phyloP scores from a whole-genome alignment of 768 basidiomycete species.

The Tricholoma matsutake region DNA sequence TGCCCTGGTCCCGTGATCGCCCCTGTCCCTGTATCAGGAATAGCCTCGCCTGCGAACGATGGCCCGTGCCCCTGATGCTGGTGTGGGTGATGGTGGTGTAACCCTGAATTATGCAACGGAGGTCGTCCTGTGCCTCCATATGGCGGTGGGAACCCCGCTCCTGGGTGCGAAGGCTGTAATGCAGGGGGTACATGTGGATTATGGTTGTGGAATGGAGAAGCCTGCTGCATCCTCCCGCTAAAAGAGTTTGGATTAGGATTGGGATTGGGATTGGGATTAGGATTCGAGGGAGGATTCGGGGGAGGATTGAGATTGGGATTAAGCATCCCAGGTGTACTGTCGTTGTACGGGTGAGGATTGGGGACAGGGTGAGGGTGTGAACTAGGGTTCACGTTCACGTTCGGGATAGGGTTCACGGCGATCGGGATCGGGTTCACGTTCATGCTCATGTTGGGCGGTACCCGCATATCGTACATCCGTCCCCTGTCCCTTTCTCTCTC shows the following conservation, averaged over 20 bases:
- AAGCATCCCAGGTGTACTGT: not conserved
- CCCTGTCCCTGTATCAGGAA: constrained; percentile 4
- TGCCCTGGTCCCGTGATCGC: constrained; percentile 20
- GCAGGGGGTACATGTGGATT: constrained; percentile 16
- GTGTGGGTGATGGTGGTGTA: not conserved
- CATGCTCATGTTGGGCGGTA: constrained; percentile 9
- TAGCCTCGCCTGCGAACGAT: not conserved
- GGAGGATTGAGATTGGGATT: too few relatives aligned
- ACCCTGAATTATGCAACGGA: not conserved
- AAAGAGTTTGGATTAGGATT: not conserved
- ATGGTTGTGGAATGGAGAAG: constrained; percentile 6
- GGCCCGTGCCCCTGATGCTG: not conserved
- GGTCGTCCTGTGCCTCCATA: constrained; percentile 3
- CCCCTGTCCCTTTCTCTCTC: constrained; percentile 15
- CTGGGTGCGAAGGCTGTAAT: constrained; percentile 11
- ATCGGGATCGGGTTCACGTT: too few relatives aligned
- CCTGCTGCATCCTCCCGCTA: constrained; percentile 8
- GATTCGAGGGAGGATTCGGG: too few relatives aligned
- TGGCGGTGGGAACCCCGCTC: constrained; percentile 9
- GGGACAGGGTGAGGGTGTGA: not conserved
- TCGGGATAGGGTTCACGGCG: too few relatives aligned
- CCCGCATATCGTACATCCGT: constrained; percentile 14
- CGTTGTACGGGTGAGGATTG: constrained; percentile 2
- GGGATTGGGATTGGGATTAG: not conserved
- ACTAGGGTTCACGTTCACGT: not conserved